A percentile compares a stretch with the other conserved stretches of the same genome.
phyloP scores from a whole-genome alignment of 768 basidiomycete species.

The Boletus tomentosulus region DNA sequence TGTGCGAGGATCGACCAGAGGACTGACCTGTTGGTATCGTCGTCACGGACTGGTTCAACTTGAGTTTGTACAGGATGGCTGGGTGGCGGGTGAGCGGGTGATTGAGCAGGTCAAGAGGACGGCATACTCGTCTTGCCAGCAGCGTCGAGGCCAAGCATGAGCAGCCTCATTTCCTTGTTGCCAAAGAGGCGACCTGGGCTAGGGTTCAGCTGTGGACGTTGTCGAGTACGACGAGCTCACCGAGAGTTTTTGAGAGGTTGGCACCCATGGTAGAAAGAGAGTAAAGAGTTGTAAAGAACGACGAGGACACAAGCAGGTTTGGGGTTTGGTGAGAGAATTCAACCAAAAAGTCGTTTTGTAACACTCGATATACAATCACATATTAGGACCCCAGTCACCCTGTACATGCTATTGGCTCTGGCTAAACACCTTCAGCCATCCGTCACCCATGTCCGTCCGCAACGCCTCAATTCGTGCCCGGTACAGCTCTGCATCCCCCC shows the following conservation, averaged over 20 bases:
- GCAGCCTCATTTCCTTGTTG: constrained; percentile 97
- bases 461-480: constrained; percentile 76
- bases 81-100: constrained; percentile 7
- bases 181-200: constrained; percentile 84
- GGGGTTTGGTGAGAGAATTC: constrained; percentile 22
- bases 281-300: constrained; percentile 55
- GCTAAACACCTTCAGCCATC: constrained; percentile 82
- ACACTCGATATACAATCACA: constrained; percentile 7
- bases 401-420: constrained; percentile 45
- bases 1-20: not conserved
- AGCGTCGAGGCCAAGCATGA: constrained; percentile 97
- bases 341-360: constrained; percentile 7
- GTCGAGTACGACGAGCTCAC: constrained; percentile 21
- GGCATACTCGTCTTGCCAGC: constrained; percentile 96
- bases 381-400: constrained; percentile 30
- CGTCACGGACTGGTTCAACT: constrained; percentile 97
- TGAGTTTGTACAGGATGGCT: constrained; percentile 99
- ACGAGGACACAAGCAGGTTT: constrained; percentile 36
- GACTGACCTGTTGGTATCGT: constrained; percentile 88
- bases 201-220: constrained; percentile 3
- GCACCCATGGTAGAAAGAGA: constrained; percentile 60
- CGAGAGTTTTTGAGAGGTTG: constrained; percentile 80
- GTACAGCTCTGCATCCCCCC: constrained; percentile 61
- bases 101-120: not conserved
- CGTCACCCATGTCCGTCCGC: constrained; percentile 85